Evolutionary conservation across 371 early-diverging fungal species (phyloP).

Genomic region (Rhizomucor miehei): DNA sequence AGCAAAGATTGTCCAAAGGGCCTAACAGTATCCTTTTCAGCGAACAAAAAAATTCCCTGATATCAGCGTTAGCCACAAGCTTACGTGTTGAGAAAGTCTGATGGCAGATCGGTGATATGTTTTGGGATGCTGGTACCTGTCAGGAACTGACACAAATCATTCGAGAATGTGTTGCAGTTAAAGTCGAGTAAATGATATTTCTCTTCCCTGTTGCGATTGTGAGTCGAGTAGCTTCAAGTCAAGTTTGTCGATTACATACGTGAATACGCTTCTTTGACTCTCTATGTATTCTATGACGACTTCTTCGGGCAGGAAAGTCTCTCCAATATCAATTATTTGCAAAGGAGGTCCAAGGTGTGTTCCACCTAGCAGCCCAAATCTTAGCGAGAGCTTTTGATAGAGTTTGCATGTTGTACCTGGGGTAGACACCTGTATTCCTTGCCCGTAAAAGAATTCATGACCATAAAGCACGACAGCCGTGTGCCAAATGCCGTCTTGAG

Average conservation of each 20-base stretch:
- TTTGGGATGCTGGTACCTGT: conserved; percentile 74
- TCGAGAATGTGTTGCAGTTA: conserved; percentile 85
- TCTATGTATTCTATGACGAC: conserved; percentile 78
- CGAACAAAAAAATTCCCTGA: too few species aligned
- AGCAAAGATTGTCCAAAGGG: conserved; percentile 76
- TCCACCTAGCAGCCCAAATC: conserved; percentile 28
- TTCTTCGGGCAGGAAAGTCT: conserved; percentile 75
- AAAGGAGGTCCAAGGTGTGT: conserved; percentile 76
- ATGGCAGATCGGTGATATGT: conserved; percentile 71
- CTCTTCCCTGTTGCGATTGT: conserved; percentile 43
- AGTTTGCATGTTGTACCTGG: conserved; percentile 34
- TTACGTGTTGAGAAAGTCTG: conserved; percentile 67
- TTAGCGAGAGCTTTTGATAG: neutral
- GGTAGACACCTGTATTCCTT: conserved; percentile 60
- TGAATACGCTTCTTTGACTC: conserved; percentile 59
- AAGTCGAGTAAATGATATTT: conserved; percentile 89
- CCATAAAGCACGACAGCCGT: conserved; percentile 90
- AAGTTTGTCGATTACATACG: conserved; percentile 30
- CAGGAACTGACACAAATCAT: conserved; percentile 77
- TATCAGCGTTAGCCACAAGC: conserved; percentile 5
- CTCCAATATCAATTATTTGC: conserved; percentile 76
- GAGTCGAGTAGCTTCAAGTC: neutral
- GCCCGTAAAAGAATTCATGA: conserved; percentile 84
- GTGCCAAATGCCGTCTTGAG: conserved; percentile 81
- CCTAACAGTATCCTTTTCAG: too few species aligned